Evolutionary conservation across 495 filamentous ascomycete genomes (phyloP).

Genomic region (Tuber umbilicatum): DNA sequence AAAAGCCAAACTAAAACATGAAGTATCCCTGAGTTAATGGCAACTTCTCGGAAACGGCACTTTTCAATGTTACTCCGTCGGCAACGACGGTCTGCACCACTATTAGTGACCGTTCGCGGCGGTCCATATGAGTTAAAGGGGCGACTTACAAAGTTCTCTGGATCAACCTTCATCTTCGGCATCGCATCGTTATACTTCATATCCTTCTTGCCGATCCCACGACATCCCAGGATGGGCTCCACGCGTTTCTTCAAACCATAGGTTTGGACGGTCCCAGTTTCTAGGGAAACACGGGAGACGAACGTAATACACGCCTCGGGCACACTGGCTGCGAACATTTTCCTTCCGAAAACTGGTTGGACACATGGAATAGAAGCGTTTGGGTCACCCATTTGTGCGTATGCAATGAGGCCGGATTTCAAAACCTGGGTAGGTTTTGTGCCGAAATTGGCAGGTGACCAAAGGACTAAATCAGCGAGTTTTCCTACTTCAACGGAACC

Average conservation of each 20-base stretch:
- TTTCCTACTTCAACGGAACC: constrained; percentile 86
- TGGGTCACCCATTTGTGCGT: constrained; percentile 88
- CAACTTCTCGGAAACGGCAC: constrained; percentile 64
- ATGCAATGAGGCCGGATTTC: constrained; percentile 84
- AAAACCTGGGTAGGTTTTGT: constrained; percentile 76
- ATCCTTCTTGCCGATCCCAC: constrained; percentile 74
- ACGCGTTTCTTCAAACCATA: constrained; percentile 77
- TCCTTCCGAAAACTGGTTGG: constrained; percentile 76
- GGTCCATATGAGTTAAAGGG: constrained; percentile 32
- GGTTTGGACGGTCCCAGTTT: constrained; percentile 54
- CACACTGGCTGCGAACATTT: constrained; percentile 76
- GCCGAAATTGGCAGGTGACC: constrained; percentile 80
- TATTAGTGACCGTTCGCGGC: neutral
- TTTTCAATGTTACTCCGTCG: constrained; percentile 67
- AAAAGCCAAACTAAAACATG: constrained; percentile 48
- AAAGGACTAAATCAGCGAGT: constrained; percentile 84
- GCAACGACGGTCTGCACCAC: constrained; percentile 63
- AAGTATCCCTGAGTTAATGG: constrained; percentile 78
- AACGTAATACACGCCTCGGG: constrained; percentile 72
- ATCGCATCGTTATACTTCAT: constrained; percentile 89
- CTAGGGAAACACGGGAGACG: constrained; percentile 67
- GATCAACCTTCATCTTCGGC: constrained; percentile 91
- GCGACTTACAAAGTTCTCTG: constrained; percentile 64
- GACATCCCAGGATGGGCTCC: constrained; percentile 72
- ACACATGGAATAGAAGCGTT: constrained; percentile 90